A percentile compares a stretch with the other conserved stretches of the same genome.
Conservation (phyloP, 352 stramenopile genomes). For the Phytophthora pisi region DNA sequence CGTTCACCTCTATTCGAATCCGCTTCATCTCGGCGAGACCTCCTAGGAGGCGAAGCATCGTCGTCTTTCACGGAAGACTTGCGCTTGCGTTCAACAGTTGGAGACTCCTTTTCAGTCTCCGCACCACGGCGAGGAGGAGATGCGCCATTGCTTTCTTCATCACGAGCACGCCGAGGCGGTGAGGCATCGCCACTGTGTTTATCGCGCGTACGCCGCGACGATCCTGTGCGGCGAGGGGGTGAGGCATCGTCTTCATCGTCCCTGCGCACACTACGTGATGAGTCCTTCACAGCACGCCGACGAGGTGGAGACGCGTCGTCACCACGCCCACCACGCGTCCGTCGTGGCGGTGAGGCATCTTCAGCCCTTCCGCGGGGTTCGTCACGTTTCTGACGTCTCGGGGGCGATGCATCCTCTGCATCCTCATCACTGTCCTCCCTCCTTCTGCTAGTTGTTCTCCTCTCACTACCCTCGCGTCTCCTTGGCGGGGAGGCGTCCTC, state of each 20-base stretch:
- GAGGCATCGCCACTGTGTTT: slow-evolving; percentile 16
- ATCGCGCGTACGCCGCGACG: neutral
- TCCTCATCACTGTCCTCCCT: slow-evolving; percentile 16
- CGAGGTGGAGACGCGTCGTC: slow-evolving; percentile 26
- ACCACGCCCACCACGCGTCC: neutral
- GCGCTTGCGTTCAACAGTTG: neutral
- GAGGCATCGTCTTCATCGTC: slow-evolving; percentile 16
- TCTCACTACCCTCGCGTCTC: slow-evolving; percentile 14
- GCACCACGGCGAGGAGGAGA: slow-evolving; percentile 26
- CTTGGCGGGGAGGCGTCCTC: slow-evolving; percentile 40
- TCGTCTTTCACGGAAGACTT: slow-evolving; percentile 6
- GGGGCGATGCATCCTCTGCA: slow-evolving; percentile 35
- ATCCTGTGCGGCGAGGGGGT: slow-evolving; percentile 11
- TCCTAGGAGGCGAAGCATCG: slow-evolving; percentile 29
- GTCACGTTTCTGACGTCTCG: slow-evolving; percentile 8
- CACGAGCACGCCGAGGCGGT: slow-evolving; percentile 7
- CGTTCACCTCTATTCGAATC: slow-evolving; percentile 8
- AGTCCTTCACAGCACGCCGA: neutral
- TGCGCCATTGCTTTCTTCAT: slow-evolving; percentile 17
- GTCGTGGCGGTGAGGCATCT: slow-evolving; percentile 28
- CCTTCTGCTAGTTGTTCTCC: neutral
- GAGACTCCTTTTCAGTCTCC: slow-evolving; percentile 10
- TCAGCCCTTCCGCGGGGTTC: slow-evolving; percentile 4
- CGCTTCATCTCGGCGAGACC: slow-evolving; percentile 19
- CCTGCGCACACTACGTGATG: slow-evolving; percentile 1